A percentile compares a stretch with the other conserved stretches of the same genome.
phyloP scores from a whole-genome alignment of 805 yeast species.

The Wickerhamomyces kurtzmanii region DNA sequence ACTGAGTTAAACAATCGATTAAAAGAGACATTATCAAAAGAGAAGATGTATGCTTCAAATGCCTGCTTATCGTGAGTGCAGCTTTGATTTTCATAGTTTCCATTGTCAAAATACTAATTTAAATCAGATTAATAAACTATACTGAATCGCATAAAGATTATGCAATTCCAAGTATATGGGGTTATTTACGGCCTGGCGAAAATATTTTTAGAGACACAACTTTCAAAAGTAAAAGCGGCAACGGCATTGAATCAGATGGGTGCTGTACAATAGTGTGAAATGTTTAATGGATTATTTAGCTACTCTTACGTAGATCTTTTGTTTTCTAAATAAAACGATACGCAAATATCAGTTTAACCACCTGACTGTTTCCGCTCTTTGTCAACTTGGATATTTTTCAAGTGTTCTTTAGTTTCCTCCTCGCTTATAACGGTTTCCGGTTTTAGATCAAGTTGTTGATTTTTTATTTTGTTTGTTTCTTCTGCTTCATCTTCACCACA shows the following conservation, averaged over 20 bases:
- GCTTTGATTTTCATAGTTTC: too few relatives aligned
- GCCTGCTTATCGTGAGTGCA: conserved; percentile 47
- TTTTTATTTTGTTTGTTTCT: conserved; percentile 16
- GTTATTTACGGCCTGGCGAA: conserved; percentile 23
- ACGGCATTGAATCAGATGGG: conserved; percentile 6
- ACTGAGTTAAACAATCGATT: conserved; percentile 46
- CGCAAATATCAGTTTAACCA: conserved; percentile 11
- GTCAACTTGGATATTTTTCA: conserved; percentile 36
- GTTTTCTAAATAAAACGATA: not conserved
- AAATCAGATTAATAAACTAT: conserved; percentile 27
- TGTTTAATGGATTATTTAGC: not conserved
- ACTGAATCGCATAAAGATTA: conserved; percentile 24
- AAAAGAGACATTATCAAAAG: conserved; percentile 38
- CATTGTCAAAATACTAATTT: too few relatives aligned
- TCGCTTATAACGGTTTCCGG: conserved; percentile 1
- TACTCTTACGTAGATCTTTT: too few relatives aligned
- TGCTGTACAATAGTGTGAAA: conserved; percentile 27
- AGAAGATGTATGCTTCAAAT: conserved; percentile 55
- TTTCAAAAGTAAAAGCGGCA: conserved; percentile 1
- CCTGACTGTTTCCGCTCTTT: conserved; percentile 39
- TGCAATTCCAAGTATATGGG: conserved; percentile 29
- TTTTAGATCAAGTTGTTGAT: conserved; percentile 1
- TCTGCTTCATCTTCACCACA: conserved; percentile 70
- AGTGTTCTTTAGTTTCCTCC: conserved; percentile 24
- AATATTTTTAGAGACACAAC: conserved; percentile 23